Percentiles rank a stretch among this genome's conserved stretches.
Evolutionary conservation across 2,329 filamentous ascomycete species (phyloP).

Genomic region (Triangularia verruculosa): DNA sequence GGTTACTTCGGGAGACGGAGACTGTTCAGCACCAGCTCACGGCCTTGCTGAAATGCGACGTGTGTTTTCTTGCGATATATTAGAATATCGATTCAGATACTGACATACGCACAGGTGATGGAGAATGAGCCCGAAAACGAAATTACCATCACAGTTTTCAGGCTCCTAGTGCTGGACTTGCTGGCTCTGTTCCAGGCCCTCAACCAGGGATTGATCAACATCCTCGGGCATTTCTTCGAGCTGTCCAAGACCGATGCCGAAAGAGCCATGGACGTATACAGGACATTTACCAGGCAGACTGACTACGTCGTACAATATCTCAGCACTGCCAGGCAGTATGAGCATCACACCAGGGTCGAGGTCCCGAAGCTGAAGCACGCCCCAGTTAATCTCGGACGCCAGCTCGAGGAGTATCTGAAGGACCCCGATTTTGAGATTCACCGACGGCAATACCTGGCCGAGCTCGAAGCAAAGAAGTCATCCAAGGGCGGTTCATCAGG

Average conservation of each 20-base stretch:
- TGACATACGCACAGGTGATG: constrained; percentile 56
- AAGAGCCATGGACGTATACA: constrained; percentile 86
- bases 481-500: constrained; percentile 39
- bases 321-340: constrained; percentile 80
- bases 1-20: constrained; percentile 87
- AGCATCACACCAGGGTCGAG: constrained; percentile 87
- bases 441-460: constrained; percentile 83
- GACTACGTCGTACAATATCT: constrained; percentile 91
- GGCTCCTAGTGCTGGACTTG: constrained; percentile 85
- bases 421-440: constrained; percentile 96
- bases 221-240: constrained; percentile 95
- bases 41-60: constrained; percentile 81
- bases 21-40: constrained; percentile 83
- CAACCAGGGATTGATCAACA: constrained; percentile 96
- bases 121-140: constrained; percentile 91
- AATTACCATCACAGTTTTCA: constrained; percentile 91
- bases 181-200: constrained; percentile 88
- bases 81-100: background rate
- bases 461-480: constrained; percentile 68
- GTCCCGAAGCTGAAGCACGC: constrained; percentile 98
- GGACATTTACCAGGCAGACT: constrained; percentile 86
- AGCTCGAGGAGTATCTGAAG: constrained; percentile 90
- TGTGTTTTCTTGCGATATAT: constrained; percentile 2
- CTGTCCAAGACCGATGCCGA: constrained; percentile 95
- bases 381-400: constrained; percentile 82